Base-by-base conservation (phyloP, 495 filamentous ascomycete genomes). In the Elaphomyces granulatus region DNA sequence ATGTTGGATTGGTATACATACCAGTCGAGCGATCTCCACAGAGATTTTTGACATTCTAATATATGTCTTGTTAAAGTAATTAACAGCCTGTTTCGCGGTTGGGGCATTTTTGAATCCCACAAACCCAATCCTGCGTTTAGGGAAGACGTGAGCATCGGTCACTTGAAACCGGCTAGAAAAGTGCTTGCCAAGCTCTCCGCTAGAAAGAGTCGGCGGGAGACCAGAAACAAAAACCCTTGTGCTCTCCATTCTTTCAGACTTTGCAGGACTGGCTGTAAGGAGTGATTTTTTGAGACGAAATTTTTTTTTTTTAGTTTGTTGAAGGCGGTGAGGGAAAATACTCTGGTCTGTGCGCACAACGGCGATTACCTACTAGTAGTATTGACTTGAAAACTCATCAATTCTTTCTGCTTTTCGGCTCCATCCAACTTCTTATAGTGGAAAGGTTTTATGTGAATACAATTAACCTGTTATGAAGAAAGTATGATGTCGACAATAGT, bases 21-120 rank as follows among this genome's bases (percentile, higher is more conserved):
- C 83, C 46, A 90, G 79, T 48, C 77, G 77, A 46, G 90, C 92
- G 54, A 94, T 65, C 66, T 96, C 92, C 48, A 95, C 90, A 18
- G 59, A 64, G 47, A 99, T 83, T 72, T 77, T 90, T n/a, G 87
- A 92, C 87, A 93, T 92, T 44, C 86, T 83, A 45, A 98, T 82
- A 59, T 87, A 98, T 44, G 87, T 74, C 51, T 75, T 82, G 64
- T 99, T 87, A 72, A 94, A 93, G 62, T 93, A 94, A 51, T 82
- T 83, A 45, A 88, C 81, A 35, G 90, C 90, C 48, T 75, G 70
- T 33, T 69, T 61, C 36, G 90, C 90, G 48, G 81, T 81, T 45
- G 87, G 74, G 32, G 75, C 66, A 38, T 72, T 83, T 60, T 83
- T 88, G 68, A 87, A 96, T 44, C 90, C 90, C 44, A 99, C 77